Conservation (phyloP, 2,329 filamentous ascomycete genomes). For the Ophiostoma pallidulum region DNA sequence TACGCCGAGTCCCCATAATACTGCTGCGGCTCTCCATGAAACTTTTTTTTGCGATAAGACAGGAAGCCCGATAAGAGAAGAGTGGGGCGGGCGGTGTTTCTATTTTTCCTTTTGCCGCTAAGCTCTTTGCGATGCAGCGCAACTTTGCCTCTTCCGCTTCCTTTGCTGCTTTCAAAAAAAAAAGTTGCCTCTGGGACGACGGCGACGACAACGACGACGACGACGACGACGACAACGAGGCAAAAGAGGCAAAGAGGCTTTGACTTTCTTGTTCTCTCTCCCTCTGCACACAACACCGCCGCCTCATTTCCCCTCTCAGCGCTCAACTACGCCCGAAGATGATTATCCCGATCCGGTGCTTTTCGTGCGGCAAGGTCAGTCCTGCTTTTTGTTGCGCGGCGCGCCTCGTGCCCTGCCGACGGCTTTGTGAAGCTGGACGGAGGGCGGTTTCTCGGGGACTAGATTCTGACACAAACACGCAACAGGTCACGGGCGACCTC, state of each 20-base stretch:
- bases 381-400: neutral
- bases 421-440: no score
- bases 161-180: neutral
- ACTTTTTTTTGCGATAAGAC: slow-evolving; percentile 16
- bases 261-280: no score
- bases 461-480: slow-evolving; percentile 22
- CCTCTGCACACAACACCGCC: neutral
- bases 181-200: neutral
- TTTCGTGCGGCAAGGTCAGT: slow-evolving; percentile 94
- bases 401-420: neutral
- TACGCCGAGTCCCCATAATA: no score
- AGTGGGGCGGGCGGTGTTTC: slow-evolving; percentile 6
- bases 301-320: no score
- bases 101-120: slow-evolving; percentile 13
- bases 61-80: slow-evolving; percentile 15
- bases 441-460: no score
- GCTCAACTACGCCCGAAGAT: slow-evolving; percentile 39
- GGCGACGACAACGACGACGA: slow-evolving; percentile 1
- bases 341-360: slow-evolving; percentile 98
- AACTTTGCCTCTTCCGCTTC: neutral
- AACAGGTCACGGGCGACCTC: slow-evolving; percentile 86
- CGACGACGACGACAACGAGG: neutral
- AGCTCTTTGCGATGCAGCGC: slow-evolving; percentile 9
- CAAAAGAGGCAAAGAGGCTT: neutral
- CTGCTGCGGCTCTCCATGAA: slow-evolving; percentile 5